Conservation (phyloP, 371 early-diverging fungal genomes). For the Batrachochytrium dendrobatidis region DNA sequence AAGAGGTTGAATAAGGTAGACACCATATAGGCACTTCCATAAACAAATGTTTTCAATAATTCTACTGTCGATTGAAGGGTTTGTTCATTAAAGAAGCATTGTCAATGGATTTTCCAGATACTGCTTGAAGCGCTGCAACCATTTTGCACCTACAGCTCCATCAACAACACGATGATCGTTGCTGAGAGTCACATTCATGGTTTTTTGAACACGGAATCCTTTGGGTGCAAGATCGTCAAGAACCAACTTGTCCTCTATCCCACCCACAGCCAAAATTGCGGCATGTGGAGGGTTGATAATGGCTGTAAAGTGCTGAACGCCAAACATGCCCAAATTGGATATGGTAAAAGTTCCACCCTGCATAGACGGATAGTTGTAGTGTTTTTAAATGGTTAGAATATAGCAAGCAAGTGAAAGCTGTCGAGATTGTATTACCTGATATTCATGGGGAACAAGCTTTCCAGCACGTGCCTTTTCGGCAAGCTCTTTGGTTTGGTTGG, state of each 20-base stretch:
- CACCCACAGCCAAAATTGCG: constrained; percentile 90
- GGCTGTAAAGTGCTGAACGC: constrained; percentile 89
- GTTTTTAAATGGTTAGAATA: neutral
- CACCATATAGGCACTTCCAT: no score
- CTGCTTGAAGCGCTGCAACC: constrained; percentile 85
- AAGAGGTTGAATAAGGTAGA: no score
- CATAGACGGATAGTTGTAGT: constrained; percentile 19
- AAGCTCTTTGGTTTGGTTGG: constrained; percentile 75
- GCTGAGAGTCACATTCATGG: constrained; percentile 86
- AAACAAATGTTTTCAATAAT: no score
- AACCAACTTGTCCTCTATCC: constrained; percentile 74
- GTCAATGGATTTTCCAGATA: constrained; percentile 93
- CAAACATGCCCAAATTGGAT: constrained; percentile 97
- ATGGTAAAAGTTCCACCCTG: constrained; percentile 95
- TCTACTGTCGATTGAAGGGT: neutral
- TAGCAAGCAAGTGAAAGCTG: neutral
- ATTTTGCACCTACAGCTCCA: constrained; percentile 91
- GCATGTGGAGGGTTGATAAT: constrained; percentile 97
- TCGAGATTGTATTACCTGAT: constrained; percentile 59
- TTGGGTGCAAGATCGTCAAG: constrained; percentile 56
- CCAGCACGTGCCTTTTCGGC: constrained; percentile 80
- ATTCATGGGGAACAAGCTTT: constrained; percentile 91
- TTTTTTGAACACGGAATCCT: constrained; percentile 54
- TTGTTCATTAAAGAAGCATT: constrained; percentile 67
- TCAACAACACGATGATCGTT: constrained; percentile 96